Evolutionary conservation across 1,284 basidiomycete genomes (phyloP).

Genomic region (Grifola frondosa): DNA sequence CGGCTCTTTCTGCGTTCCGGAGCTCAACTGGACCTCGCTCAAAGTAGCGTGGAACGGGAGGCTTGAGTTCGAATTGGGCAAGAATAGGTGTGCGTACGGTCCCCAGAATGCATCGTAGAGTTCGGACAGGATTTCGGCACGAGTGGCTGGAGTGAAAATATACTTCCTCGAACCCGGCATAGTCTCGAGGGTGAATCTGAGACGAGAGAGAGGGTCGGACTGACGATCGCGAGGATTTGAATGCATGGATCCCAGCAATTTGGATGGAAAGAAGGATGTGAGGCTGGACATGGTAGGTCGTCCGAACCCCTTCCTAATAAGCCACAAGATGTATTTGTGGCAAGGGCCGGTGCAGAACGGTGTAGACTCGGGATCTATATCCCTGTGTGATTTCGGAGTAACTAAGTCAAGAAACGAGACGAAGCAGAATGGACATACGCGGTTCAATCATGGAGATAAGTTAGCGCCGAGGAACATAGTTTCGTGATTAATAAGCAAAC

Average conservation of each 20-base stretch:
- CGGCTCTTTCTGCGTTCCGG: conserved; percentile 56
- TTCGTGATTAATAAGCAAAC: too few relatives aligned
- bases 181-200: conserved; percentile 72
- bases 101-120: conserved; percentile 82
- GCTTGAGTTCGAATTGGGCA: conserved; percentile 59
- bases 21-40: conserved; percentile 63
- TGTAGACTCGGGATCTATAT: too few relatives aligned
- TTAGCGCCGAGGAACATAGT: too few relatives aligned
- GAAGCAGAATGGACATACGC: too few relatives aligned
- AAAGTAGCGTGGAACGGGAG: conserved; percentile 61
- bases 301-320: too few relatives aligned
- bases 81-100: conserved; percentile 63
- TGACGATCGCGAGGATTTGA: conserved; percentile 43
- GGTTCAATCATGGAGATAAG: too few relatives aligned
- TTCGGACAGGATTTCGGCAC: conserved; percentile 75
- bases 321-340: too few relatives aligned
- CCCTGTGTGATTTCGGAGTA: neutral
- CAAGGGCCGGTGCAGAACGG: too few relatives aligned
- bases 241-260: conserved; percentile 50
- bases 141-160: conserved; percentile 65
- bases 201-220: conserved; percentile 63
- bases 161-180: conserved; percentile 78
- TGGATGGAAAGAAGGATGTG: conserved; percentile 49
- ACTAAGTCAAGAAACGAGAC: too few relatives aligned
- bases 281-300: conserved; percentile 44